Base-by-base conservation (phyloP, 345 rosid species). In the Pelargonium nanum region DNA sequence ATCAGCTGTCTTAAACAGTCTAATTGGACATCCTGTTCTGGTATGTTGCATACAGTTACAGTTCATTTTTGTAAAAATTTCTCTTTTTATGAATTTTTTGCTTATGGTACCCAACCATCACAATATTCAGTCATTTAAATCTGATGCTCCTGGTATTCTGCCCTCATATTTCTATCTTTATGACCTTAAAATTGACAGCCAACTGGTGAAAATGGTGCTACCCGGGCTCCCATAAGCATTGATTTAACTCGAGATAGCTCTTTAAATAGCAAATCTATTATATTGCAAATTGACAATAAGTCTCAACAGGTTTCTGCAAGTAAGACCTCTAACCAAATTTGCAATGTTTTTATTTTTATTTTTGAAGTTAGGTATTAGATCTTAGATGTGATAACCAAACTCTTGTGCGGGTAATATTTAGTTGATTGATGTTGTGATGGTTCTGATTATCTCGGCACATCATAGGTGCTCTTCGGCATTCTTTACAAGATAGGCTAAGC, bases 171-270 rank as follows among this genome's bases (percentile, higher is more conserved):
- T 56, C 52, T 55, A 21, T 53, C 20, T 9, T 66, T 40, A 17
- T 17, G 26, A 66, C 19, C 53, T 28, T 22, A 22, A 53, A 19
- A 28, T 69, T 65, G 61, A 67, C 79, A 94, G 97, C 99, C 99
- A 22, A 90, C 99, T 24, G 97, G 99, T 72, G 99, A 91, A 83
- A 94, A 90, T 75, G 99, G 97, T 68, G 99, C 97, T 70, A 94
- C 99, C 22, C 87, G 96, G 19, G 90, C 97, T 72, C 99, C 99
- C 17, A 88, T 94, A 70, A 67, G 76, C 26, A 70, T 90, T 61
- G 95, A 88, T 54, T 75, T 94, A 71, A 68, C 66, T 54, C 81
- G 81, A 67, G 99, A 90, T 78, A 28, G 61, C 75, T 83, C 97
- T 62, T 63, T 90, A 65, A 90, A 81, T 68, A 80, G 87, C 80